A percentile compares a stretch with the other conserved stretches of the same genome.
Conservation (phyloP, 331 rosid genomes). For the Acacia concinna region DNA sequence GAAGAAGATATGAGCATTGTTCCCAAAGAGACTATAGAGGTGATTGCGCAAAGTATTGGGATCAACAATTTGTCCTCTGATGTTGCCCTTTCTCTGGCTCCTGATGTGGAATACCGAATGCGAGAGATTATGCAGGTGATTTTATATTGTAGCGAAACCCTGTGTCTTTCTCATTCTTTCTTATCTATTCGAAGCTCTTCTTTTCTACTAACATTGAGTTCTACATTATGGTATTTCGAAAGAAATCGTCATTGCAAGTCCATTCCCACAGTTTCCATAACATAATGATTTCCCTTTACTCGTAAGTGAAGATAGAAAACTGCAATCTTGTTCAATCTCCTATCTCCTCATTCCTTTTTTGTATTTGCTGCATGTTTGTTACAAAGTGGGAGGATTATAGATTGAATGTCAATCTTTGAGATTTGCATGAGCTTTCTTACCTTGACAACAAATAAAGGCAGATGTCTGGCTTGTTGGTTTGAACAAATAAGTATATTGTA, state of each 20-base stretch:
- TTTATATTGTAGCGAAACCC: background rate
- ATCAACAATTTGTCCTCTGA: conserved; percentile 67
- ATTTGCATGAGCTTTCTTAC: background rate
- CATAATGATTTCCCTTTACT: background rate
- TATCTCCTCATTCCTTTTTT: background rate
- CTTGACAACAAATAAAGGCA: background rate
- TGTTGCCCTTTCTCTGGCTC: conserved; percentile 66
- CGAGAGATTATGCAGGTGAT: conserved; percentile 85
- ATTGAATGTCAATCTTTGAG: background rate
- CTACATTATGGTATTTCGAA: background rate
- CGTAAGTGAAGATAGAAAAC: background rate
- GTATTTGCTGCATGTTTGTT: background rate
- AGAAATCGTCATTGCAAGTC: background rate
- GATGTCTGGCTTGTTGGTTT: background rate
- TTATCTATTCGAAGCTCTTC: background rate
- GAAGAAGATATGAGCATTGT: conserved; percentile 71
- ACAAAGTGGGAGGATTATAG: background rate
- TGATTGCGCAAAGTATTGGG: conserved; percentile 82
- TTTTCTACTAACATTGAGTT: conserved; percentile 18
- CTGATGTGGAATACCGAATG: conserved; percentile 78
- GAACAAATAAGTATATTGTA: background rate
- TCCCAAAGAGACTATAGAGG: conserved; percentile 77
- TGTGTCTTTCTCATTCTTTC: background rate
- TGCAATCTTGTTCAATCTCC: background rate
- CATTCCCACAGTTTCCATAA: too few relatives aligned